Evolutionary conservation across 2,329 filamentous ascomycete species (phyloP).

Genomic region (Leptosphaerulina australis): DNA sequence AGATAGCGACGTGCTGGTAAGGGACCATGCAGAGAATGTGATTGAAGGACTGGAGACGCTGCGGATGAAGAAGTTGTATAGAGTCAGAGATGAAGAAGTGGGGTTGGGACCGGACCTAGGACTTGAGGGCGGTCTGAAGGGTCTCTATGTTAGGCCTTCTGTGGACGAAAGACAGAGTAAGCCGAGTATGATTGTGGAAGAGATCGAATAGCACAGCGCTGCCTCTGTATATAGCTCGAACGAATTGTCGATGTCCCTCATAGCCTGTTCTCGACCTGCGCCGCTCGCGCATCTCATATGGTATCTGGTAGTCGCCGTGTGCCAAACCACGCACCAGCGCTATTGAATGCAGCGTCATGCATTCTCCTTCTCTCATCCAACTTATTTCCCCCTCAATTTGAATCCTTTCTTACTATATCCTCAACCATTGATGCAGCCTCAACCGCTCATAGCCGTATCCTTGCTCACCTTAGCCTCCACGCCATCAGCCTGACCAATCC

Average conservation of each 20-base stretch:
- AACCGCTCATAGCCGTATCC: slow-evolving; percentile 51
- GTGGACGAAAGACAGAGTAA: slow-evolving; percentile 5
- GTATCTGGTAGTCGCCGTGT: neutral
- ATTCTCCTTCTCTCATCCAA: slow-evolving; percentile 10
- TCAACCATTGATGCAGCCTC: slow-evolving; percentile 19
- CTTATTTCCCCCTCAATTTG: neutral
- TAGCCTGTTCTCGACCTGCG: slow-evolving; percentile 1
- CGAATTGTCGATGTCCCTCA: neutral
- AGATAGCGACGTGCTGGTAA: slow-evolving; percentile 72
- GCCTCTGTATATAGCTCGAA: slow-evolving; percentile 6
- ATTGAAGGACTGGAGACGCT: slow-evolving; percentile 69
- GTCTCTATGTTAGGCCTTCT: slow-evolving; percentile 51
- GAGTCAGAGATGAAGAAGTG: slow-evolving; percentile 37
- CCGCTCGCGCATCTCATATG: neutral
- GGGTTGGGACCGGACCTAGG: slow-evolving; percentile 34
- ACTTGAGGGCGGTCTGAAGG: slow-evolving; percentile 51
- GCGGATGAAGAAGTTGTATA: slow-evolving; percentile 61
- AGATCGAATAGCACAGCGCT: slow-evolving; percentile 60
- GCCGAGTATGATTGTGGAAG: slow-evolving; percentile 58
- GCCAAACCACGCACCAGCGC: slow-evolving; percentile 12
- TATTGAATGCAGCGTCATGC: neutral
- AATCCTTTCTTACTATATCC: neutral
- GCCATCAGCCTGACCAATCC: slow-evolving; percentile 70
- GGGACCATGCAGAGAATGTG: slow-evolving; percentile 70
- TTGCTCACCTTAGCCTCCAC: slow-evolving; percentile 50